phyloP scores from a whole-genome alignment of 2,329 filamentous ascomycete species.

The Diaporthe sp. region DNA sequence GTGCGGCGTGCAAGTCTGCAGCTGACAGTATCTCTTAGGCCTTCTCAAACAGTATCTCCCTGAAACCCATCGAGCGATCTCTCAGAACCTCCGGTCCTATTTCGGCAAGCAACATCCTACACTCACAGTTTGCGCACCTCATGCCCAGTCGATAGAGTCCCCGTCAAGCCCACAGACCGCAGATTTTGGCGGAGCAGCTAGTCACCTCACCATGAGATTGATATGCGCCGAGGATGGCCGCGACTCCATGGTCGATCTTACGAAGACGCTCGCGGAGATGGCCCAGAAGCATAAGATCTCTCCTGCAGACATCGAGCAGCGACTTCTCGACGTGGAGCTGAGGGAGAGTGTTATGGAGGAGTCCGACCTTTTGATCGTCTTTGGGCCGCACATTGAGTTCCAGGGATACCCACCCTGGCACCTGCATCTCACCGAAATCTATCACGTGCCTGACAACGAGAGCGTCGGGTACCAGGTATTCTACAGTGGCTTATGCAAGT shows the following conservation, averaged over 20 bases:
- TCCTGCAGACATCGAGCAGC: constrained; percentile 83
- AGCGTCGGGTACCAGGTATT: constrained; percentile 96
- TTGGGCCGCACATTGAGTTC: constrained; percentile 85
- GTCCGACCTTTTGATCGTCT: constrained; percentile 90
- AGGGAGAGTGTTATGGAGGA: constrained; percentile 84
- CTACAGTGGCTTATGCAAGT: constrained; percentile 85
- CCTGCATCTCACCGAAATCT: constrained; percentile 93
- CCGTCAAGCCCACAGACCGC: constrained; percentile 54
- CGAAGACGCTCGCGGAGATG: constrained; percentile 95
- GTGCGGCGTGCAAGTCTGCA: background rate
- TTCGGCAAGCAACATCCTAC: constrained; percentile 82
- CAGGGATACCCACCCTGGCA: constrained; percentile 98
- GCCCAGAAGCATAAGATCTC: constrained; percentile 88
- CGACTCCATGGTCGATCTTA: constrained; percentile 94
- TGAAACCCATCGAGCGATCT: constrained; percentile 84
- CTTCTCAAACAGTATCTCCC: constrained; percentile 90
- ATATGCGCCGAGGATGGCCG: constrained; percentile 90
- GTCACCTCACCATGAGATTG: constrained; percentile 75
- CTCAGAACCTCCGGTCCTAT: constrained; percentile 85
- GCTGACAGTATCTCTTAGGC: constrained; percentile 64
- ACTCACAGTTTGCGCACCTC: constrained; percentile 79
- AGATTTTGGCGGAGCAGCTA: constrained; percentile 57
- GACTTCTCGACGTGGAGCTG: constrained; percentile 91
- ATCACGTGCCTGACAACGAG: constrained; percentile 80
- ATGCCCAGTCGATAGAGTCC: constrained; percentile 71